These are phyloP conservation scores for Dichotomocladium elegans DNA, from an alignment of 371 early-diverging fungal species.

Conservation along the genomic window DNA sequence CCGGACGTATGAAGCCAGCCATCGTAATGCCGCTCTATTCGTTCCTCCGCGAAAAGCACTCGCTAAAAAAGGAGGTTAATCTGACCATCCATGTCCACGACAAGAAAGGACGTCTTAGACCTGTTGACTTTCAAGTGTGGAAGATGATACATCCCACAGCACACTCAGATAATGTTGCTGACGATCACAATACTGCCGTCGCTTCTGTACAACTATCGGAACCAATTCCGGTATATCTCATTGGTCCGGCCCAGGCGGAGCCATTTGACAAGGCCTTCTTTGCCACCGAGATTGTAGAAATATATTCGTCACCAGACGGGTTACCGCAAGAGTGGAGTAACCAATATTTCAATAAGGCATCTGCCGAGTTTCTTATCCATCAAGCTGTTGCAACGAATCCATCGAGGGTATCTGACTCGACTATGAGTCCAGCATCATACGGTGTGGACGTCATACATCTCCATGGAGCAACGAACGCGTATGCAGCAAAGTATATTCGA, in stretches of 20 bases:
- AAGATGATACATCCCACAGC: constrained; percentile 36
- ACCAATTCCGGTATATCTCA: constrained; percentile 50
- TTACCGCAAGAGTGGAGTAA: constrained; percentile 64
- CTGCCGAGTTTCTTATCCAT: constrained; percentile 51
- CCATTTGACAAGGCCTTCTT: constrained; percentile 58
- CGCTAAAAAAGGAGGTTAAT: constrained; percentile 24
- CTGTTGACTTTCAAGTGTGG: constrained; percentile 44
- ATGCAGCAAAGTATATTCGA: constrained; percentile 48
- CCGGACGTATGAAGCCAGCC: constrained; percentile 41
- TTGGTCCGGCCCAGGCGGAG: constrained; percentile 49
- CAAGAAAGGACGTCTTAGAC: constrained; percentile 26
- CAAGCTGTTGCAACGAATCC: constrained; percentile 48
- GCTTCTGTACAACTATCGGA: neutral
- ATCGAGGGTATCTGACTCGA: constrained; percentile 47
- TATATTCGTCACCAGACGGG: constrained; percentile 45
- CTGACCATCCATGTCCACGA: constrained; percentile 49
- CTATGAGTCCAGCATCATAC: constrained; percentile 9
- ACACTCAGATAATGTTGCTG: constrained; percentile 7
- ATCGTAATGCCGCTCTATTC: constrained; percentile 61
- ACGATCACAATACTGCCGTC: constrained; percentile 12
- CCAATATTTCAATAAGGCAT: constrained; percentile 61
- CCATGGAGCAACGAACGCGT: constrained; percentile 59
- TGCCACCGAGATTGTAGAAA: constrained; percentile 32
- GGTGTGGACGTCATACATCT: constrained; percentile 57
- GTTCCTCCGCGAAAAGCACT: constrained; percentile 33